phyloP scores from a whole-genome alignment of 2,329 filamentous ascomycete genomes.

The Cucurbitaria berberidis region DNA sequence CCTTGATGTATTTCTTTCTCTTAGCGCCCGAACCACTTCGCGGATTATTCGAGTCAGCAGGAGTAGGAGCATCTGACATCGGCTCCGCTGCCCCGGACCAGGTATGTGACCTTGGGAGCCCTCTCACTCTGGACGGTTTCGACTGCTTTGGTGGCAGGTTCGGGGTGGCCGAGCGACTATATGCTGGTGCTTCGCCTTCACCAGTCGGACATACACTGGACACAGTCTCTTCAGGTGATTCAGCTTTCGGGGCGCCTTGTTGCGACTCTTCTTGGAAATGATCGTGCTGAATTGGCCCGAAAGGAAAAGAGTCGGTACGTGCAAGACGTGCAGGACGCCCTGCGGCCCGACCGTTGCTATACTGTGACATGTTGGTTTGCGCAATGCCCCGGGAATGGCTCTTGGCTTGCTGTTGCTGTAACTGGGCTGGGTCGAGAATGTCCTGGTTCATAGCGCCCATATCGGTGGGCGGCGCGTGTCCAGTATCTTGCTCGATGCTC shows the following conservation, averaged over 20 bases:
- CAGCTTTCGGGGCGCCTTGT: conserved; percentile 15
- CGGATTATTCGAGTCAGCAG: conserved; percentile 26
- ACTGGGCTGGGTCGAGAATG: conserved; percentile 8
- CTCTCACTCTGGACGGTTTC: conserved; percentile 32
- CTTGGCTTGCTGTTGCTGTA: conserved; percentile 7
- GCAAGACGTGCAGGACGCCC: not conserved
- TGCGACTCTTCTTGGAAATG: conserved; percentile 7
- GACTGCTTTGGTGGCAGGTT: conserved; percentile 22
- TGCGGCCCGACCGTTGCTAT: not conserved
- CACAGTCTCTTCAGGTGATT: conserved; percentile 25
- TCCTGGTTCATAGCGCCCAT: conserved; percentile 13
- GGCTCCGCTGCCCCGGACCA: conserved; percentile 45
- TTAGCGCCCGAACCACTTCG: conserved; percentile 62
- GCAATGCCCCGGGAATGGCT: conserved; percentile 3
- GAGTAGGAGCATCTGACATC: conserved; percentile 40
- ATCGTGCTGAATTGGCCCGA: conserved; percentile 2
- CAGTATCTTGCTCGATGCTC: conserved; percentile 28
- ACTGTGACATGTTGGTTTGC: conserved; percentile 2
- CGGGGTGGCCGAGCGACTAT: conserved; percentile 34
- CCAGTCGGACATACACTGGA: conserved; percentile 27
- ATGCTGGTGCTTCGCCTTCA: conserved; percentile 23
- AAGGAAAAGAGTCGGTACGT: conserved; percentile 7
- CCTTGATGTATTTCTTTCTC: conserved; percentile 69
- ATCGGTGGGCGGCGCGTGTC: conserved; percentile 6
- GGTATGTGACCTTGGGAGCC: conserved; percentile 45